Conservation (phyloP, 176 grass and related monocot species). For the Oryza meyeriana region DNA sequence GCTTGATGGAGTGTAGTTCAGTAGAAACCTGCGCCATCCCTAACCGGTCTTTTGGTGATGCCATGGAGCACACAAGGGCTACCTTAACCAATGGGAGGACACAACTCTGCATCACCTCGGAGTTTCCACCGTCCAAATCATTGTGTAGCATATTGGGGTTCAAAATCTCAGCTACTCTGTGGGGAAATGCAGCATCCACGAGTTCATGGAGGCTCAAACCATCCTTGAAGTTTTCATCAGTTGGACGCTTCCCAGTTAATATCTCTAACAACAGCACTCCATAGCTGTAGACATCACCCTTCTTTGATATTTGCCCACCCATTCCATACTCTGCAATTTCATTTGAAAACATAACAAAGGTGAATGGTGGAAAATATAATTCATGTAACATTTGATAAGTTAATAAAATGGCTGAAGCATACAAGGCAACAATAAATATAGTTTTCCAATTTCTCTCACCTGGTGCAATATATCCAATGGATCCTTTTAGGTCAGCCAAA, state of each 20-base stretch:
- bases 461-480: slow-evolving; percentile 64
- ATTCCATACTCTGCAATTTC: slow-evolving; percentile 47
- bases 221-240: slow-evolving; percentile 31
- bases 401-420: neutral
- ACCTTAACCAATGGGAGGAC: slow-evolving; percentile 34
- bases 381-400: too few species aligned
- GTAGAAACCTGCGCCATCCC: slow-evolving; percentile 31
- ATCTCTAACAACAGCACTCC: slow-evolving; percentile 45
- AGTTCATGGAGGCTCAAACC: slow-evolving; percentile 29
- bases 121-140: neutral
- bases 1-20: slow-evolving; percentile 8
- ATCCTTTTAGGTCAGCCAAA: slow-evolving; percentile 34
- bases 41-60: slow-evolving; percentile 20
- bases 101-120: slow-evolving; percentile 14
- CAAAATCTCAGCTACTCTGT: neutral
- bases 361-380: neutral
- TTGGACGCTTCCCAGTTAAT: slow-evolving; percentile 44
- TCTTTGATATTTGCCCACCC: neutral
- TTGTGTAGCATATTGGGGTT: neutral
- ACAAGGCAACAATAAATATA: neutral
- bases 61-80: slow-evolving; percentile 31
- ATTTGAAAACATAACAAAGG: neutral
- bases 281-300: slow-evolving; percentile 56
- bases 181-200: slow-evolving; percentile 11
- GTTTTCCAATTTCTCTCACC: slow-evolving; percentile 15